Percentiles rank a stretch among this genome's conserved stretches.
Conservation (phyloP, 1,284 basidiomycete genomes). For the Sutorius eximius region DNA sequence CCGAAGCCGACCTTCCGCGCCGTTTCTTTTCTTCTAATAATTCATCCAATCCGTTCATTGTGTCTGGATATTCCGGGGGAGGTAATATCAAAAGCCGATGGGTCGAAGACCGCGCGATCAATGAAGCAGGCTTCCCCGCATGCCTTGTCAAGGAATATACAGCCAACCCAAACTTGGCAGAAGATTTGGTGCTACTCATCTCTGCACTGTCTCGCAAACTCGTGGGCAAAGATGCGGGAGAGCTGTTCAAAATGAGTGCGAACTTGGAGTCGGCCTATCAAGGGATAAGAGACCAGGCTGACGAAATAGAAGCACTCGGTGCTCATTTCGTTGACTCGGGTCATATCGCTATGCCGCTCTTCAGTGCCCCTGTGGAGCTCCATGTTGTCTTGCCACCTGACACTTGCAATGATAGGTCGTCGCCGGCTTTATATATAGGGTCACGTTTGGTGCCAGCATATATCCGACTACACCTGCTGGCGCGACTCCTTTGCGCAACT, state of each 20-base stretch:
- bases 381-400: slow-evolving; percentile 59
- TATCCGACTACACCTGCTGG: slow-evolving; percentile 82
- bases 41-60: slow-evolving; percentile 70
- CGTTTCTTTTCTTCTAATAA: slow-evolving; percentile 61
- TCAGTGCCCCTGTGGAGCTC: slow-evolving; percentile 62
- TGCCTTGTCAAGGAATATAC: slow-evolving; percentile 65
- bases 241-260: slow-evolving; percentile 13
- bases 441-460: slow-evolving; percentile 78
- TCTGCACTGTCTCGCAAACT: slow-evolving; percentile 51
- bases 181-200: slow-evolving; percentile 54
- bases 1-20: slow-evolving; percentile 76
- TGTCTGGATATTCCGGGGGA: slow-evolving; percentile 56
- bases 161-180: slow-evolving; percentile 37
- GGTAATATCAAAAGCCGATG: slow-evolving; percentile 75
- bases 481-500: slow-evolving; percentile 57
- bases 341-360: slow-evolving; percentile 60
- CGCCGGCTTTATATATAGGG: slow-evolving; percentile 76
- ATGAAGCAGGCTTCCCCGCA: slow-evolving; percentile 82
- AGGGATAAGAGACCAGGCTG: slow-evolving; percentile 38
- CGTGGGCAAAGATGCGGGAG: slow-evolving; percentile 40
- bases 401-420: slow-evolving; percentile 52
- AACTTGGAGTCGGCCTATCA: slow-evolving; percentile 12
- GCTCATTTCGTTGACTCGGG: slow-evolving; percentile 44
- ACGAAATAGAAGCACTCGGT: slow-evolving; percentile 73
- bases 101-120: slow-evolving; percentile 80